Conservation (phyloP, 2,329 filamentous ascomycete genomes). For the Penicillium sp. region DNA sequence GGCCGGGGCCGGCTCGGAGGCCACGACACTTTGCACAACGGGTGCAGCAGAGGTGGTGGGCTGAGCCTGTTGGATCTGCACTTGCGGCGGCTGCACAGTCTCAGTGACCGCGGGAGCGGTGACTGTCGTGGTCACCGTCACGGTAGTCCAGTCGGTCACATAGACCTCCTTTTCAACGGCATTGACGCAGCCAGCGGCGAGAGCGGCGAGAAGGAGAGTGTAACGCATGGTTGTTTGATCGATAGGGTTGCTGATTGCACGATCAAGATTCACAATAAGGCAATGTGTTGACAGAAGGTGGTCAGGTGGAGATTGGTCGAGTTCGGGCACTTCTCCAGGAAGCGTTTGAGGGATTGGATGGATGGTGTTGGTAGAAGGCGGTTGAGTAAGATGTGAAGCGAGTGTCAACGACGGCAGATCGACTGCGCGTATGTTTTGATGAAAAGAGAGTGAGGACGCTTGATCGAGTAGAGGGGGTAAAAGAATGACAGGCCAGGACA, state of each 20-base stretch:
- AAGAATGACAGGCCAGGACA: conserved; percentile 31
- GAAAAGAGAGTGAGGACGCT: conserved; percentile 13
- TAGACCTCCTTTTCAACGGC: conserved; percentile 32
- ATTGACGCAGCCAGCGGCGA: conserved; percentile 31
- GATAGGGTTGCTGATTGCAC: conserved; percentile 24
- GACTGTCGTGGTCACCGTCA: conserved; percentile 34
- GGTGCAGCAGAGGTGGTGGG: conserved; percentile 3
- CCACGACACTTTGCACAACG: conserved; percentile 1
- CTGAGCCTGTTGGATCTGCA: conserved; percentile 6
- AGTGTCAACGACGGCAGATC: conserved; percentile 28
- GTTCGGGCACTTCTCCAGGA: conserved; percentile 34
- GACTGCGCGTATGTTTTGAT: conserved; percentile 22
- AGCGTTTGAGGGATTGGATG: conserved; percentile 14
- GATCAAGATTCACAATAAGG: conserved; percentile 14
- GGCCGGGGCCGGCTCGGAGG: too few relatives aligned
- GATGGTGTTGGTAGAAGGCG: not conserved
- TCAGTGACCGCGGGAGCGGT: conserved; percentile 25
- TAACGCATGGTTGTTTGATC: conserved; percentile 25
- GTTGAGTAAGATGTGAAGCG: not conserved
- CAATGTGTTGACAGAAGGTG: not conserved
- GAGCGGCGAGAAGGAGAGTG: conserved; percentile 30
- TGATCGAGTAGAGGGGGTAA: conserved; percentile 11
- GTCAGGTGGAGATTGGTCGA: not conserved
- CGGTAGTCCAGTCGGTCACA: conserved; percentile 32
- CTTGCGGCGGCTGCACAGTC: conserved; percentile 3